Base-by-base conservation (phyloP, 2,329 filamentous ascomycete genomes). In the Purpureocillium takamizusanense region DNA sequence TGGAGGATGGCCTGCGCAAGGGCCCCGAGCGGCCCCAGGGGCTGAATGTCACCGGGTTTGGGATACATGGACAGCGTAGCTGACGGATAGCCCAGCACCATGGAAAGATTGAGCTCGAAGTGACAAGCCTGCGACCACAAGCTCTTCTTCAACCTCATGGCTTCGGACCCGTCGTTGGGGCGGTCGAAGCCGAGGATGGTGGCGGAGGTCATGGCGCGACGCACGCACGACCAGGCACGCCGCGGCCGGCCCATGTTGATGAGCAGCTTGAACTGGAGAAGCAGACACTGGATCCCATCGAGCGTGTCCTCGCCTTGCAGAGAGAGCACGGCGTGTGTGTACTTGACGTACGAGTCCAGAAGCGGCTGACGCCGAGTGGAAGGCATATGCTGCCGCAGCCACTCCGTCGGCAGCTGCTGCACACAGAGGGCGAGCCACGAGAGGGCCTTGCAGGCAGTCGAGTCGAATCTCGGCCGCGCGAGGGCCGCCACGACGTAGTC, bases 221-320 rank as follows among this genome's bases (percentile, higher is more conserved):
- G 65, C 31, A 62, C 62, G 8, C 63, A 52, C 5, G 74, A 56
- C 75, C 74, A 79, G 1, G 70, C 66, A 44, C 68, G 63, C 28
- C 70, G 66, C 10, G 75, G 72, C 31, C 69, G 66, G 3, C 74
- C 75, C 43, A 73, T 66, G 40, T 75, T 70, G 37, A 73, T 56
- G 43, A 72, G 69, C 43, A 70, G 65, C 47, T 75, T 76, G 11
- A 64, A 60, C 31, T 68, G 60, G 11, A 78, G 50, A 35, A 69
- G 55, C 31, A 72, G 59, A 36, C 66, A 70, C 49, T 78, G 72
- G 40, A 78, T 61, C 3, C 67, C 69, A 36, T 75, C 66, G 0
- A 76, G 46, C 1, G 64, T 72, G 9, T 66, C 65, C 35, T 72
- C 65, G 38, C 74, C 69, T 38, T 72, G 66, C 11, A 25, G 61